These are phyloP conservation scores for Vanilla planifolia DNA, from an alignment of 106 monocot genomes.

Conservation along the genomic window DNA sequence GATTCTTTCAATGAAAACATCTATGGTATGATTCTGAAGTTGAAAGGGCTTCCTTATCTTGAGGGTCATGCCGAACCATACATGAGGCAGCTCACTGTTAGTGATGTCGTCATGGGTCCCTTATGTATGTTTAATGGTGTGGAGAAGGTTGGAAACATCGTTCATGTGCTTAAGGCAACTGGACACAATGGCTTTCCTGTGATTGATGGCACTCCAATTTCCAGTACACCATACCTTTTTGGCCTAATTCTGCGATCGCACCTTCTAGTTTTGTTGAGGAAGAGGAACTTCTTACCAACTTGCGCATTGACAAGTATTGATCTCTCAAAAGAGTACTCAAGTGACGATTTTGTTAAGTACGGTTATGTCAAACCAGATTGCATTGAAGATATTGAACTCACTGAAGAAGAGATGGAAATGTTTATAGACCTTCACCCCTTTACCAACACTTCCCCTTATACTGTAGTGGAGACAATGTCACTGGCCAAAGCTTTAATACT, in stretches of 20 bases:
- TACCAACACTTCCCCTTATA: slow-evolving; percentile 60
- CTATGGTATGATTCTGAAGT: slow-evolving; percentile 38
- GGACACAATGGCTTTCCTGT: slow-evolving; percentile 69
- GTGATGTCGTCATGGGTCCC: slow-evolving; percentile 43
- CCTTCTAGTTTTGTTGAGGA: slow-evolving; percentile 70
- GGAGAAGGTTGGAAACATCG: slow-evolving; percentile 46
- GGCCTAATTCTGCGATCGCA: slow-evolving; percentile 70
- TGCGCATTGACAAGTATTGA: neutral
- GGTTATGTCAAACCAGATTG: slow-evolving; percentile 48
- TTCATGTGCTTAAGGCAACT: slow-evolving; percentile 39
- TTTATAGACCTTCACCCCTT: slow-evolving; percentile 62
- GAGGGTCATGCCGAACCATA: slow-evolving; percentile 32
- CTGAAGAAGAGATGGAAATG: slow-evolving; percentile 61
- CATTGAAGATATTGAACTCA: slow-evolving; percentile 43
- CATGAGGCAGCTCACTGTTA: slow-evolving; percentile 38
- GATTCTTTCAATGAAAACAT: slow-evolving; percentile 43
- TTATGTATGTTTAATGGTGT: slow-evolving; percentile 36
- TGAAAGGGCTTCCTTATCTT: slow-evolving; percentile 63
- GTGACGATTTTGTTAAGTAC: slow-evolving; percentile 52
- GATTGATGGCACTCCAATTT: slow-evolving; percentile 41
- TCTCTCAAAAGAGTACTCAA: slow-evolving; percentile 16
- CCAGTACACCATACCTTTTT: slow-evolving; percentile 35
- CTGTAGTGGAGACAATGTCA: slow-evolving; percentile 72
- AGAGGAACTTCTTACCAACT: slow-evolving; percentile 31
- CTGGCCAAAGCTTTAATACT: slow-evolving; percentile 61